Conservation (phyloP, 345 rosid genomes). For the Dipteronia sinensis region DNA sequence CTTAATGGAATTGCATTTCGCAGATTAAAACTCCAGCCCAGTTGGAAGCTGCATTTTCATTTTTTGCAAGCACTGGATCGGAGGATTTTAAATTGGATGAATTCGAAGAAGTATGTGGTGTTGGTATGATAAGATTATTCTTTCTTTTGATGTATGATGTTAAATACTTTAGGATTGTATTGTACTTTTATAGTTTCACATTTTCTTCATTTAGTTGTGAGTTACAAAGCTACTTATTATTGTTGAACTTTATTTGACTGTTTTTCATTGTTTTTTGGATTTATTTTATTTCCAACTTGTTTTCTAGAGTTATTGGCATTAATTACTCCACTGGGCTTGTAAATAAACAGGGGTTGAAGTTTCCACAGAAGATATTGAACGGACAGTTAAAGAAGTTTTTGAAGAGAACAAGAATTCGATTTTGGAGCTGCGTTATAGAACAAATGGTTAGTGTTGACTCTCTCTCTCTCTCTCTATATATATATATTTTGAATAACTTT, state of each 20-base stretch:
- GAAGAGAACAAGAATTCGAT: conserved; percentile 61
- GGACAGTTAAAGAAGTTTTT: conserved; percentile 59
- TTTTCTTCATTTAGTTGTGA: background rate
- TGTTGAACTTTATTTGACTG: background rate
- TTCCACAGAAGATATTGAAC: conserved; percentile 65
- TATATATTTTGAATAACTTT: too few species aligned
- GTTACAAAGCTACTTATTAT: background rate
- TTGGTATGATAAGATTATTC: conserved; percentile 49
- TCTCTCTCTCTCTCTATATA: too few species aligned
- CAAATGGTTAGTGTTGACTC: conserved; percentile 65
- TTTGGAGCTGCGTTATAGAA: conserved; percentile 78
- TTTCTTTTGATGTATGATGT: background rate
- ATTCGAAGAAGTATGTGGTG: conserved; percentile 93
- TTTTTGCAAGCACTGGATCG: conserved; percentile 53
- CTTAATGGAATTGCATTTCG: conserved; percentile 19
- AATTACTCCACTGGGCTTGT: conserved; percentile 29
- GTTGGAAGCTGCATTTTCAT: conserved; percentile 78
- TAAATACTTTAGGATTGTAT: conserved; percentile 5
- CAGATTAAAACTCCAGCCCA: conserved; percentile 90
- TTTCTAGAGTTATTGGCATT: conserved; percentile 21
- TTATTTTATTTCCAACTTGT: conserved; percentile 11
- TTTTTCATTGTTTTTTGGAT: background rate
- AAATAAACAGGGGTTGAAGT: conserved; percentile 75
- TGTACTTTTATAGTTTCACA: background rate
- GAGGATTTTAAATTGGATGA: conserved; percentile 62